Evolutionary conservation across 768 basidiomycete species (phyloP), one percentile per base, ranked within the genome.

Genomic region (Kwoniella botswanensis): DNA sequence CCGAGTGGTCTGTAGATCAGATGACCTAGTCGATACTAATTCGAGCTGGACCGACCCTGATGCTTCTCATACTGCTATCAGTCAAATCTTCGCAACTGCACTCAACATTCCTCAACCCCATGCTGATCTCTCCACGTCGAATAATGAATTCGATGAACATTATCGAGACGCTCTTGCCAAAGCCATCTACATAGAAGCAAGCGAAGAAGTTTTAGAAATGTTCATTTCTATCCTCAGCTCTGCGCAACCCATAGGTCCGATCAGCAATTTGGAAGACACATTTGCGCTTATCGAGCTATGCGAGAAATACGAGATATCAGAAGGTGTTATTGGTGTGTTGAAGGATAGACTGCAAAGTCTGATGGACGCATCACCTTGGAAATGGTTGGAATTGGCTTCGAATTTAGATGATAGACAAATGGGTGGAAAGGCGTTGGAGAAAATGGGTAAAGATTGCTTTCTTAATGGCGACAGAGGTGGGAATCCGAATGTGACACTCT

Each of bases 301-400:
- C n/a, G 53, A 55, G n/a, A 55, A n/a, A 21, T 55, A 55, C 53
- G 53, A 55, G 22, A 24, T 55, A 24, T n/a, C 17, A 24, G 1
- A 13, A 24, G 12, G 10, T n/a, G 10, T 55, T 21, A 55, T 55
- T 10, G n/a, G 2, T 2, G 53, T 24, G 10, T 55, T 55, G 9
- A 55, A 55, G n/a, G 53, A 11, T 55, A 55, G 53, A n/a, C 9
- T 55, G 22, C n/a, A 18, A 55, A 24, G 10, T 18, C n/a, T 55
- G n/a, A 55, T 24, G n/a, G 22, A 55, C n/a, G n/a, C 12, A 2
- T 55, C 12, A 15, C n/a, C 53, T 11, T 55, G 53, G 53, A 55
- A 24, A n/a, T 55, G n/a, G 53, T 55, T 55, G 53, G n/a, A 55
- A n/a, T n/a, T 55, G 10, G 53, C 53, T 55, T 55, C 53, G n/a